phyloP scores from a whole-genome alignment of 148 eudicot genomes.

The Persicaria tinctoria region DNA sequence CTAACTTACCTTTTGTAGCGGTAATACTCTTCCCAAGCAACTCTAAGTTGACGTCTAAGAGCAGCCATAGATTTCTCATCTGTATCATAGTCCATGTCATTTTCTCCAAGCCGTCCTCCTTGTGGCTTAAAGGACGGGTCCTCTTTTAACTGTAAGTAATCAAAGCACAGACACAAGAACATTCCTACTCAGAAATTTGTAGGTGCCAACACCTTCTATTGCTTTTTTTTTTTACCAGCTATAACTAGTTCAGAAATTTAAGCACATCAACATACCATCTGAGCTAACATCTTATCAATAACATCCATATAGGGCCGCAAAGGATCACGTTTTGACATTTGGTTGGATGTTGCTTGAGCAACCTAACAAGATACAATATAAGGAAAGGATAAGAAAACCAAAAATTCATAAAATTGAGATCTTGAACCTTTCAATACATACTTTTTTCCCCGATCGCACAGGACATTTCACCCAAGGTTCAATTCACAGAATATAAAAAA shows the following conservation, averaged over 20 bases:
- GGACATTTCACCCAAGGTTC: not conserved
- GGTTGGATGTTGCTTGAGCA: slow-evolving; percentile 93
- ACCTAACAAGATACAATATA: slow-evolving; percentile 33
- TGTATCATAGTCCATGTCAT: slow-evolving; percentile 91
- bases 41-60: slow-evolving; percentile 82
- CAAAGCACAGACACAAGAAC: not conserved
- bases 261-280: slow-evolving; percentile 50
- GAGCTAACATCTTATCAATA: slow-evolving; percentile 75
- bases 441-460: not conserved
- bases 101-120: slow-evolving; percentile 86
- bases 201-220: not conserved
- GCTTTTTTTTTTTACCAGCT: not conserved
- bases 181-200: not conserved
- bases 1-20: slow-evolving; percentile 66
- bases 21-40: slow-evolving; percentile 75
- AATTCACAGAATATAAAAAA: not conserved
- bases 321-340: slow-evolving; percentile 92
- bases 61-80: slow-evolving; percentile 96
- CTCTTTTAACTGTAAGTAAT: slow-evolving; percentile 49
- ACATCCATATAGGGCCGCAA: slow-evolving; percentile 74
- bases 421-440: not conserved
- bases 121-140: slow-evolving; percentile 93
- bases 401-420: not conserved
- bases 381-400: slow-evolving; percentile 4
- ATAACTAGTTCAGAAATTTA: not conserved